These are phyloP conservation scores for Colletotrichum tabaci DNA, from an alignment of 2,329 filamentous ascomycete genomes.

Conservation along the genomic window DNA sequence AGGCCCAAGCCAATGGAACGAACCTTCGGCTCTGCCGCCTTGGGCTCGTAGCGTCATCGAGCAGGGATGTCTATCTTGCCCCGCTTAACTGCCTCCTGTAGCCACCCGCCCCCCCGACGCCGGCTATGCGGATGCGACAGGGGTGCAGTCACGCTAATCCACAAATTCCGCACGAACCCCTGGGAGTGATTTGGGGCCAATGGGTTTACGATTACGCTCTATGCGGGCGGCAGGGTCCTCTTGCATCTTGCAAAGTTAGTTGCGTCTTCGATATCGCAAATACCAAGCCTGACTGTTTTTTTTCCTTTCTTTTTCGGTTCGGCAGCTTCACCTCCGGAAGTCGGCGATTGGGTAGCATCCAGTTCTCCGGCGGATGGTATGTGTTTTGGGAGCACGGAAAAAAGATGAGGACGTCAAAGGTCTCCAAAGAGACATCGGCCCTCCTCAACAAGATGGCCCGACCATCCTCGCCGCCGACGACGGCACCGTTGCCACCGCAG, in stretches of 20 bases:
- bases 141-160: neutral
- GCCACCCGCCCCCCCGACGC: neutral
- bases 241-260: slow-evolving; percentile 8
- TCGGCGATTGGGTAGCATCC: too few relatives aligned
- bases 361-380: neutral
- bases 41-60: slow-evolving; percentile 6
- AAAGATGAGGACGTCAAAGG: slow-evolving; percentile 69
- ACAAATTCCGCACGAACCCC: neutral
- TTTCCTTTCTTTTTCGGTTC: neutral
- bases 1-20: neutral
- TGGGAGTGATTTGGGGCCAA: neutral
- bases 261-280: neutral
- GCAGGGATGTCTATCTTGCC: neutral
- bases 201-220: slow-evolving; percentile 22
- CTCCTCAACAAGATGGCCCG: slow-evolving; percentile 60
- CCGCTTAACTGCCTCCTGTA: neutral
- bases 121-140: slow-evolving; percentile 4
- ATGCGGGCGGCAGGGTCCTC: neutral
- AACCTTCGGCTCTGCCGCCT: neutral
- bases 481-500: slow-evolving; percentile 44
- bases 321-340: neutral
- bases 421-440: slow-evolving; percentile 72
- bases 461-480: slow-evolving; percentile 49
- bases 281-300: neutral
- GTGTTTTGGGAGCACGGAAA: neutral